phyloP scores from a whole-genome alignment of 78 protist species.

The Dictyostelium capitatum region DNA sequence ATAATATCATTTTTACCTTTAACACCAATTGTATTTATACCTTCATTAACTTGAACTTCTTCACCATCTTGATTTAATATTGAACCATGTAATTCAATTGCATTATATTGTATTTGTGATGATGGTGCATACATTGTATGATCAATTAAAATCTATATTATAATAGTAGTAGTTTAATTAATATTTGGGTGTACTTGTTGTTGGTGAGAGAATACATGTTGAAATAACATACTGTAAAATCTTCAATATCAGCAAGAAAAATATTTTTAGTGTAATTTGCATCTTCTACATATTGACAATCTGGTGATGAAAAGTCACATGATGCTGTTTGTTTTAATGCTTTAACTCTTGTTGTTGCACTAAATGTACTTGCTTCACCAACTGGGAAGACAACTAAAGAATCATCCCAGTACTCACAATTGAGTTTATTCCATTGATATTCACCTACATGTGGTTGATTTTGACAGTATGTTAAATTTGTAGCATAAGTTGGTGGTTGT shows the following conservation, averaged over 20 bases:
- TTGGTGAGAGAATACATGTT: conserved; percentile 1
- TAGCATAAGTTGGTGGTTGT: conserved; percentile 13
- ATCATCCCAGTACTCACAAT: conserved; percentile 79
- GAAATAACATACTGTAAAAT: conserved; percentile 33
- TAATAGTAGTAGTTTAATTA: too few species aligned
- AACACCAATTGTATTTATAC: conserved; percentile 20
- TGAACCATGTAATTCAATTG: conserved; percentile 24
- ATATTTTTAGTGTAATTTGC: background rate
- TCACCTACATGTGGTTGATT: background rate
- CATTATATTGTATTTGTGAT: conserved; percentile 40
- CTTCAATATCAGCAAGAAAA: conserved; percentile 60
- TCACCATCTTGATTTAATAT: conserved; percentile 28
- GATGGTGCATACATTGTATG: conserved; percentile 59
- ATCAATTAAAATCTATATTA: conserved; percentile 32
- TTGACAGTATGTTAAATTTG: conserved; percentile 38
- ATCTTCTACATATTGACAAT: background rate
- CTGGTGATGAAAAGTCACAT: conserved; percentile 12
- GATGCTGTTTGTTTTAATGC: background rate
- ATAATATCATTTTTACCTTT: conserved; percentile 45
- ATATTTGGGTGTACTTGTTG: too few species aligned
- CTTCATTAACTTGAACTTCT: conserved; percentile 9
- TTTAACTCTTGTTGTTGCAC: conserved; percentile 43
- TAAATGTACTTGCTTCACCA: conserved; percentile 16
- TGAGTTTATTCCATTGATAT: background rate
- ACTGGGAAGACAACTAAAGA: conserved; percentile 37